These are phyloP conservation scores for Maudiozyma turicensis DNA, from an alignment of 805 yeast species.

Conservation along the genomic window DNA sequence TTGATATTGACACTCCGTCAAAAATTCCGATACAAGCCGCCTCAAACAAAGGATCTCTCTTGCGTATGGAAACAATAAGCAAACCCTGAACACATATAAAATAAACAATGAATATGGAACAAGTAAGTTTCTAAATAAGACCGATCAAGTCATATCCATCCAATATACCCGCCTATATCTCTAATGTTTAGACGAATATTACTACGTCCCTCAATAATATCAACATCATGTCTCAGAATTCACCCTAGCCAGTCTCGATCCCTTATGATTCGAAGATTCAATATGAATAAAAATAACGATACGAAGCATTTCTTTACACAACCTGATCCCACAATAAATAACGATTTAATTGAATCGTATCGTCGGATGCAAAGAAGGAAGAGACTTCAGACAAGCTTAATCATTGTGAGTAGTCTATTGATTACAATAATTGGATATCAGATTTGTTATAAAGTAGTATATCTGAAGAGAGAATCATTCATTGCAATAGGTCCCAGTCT, in stretches of 20 bases:
- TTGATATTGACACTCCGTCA: background rate
- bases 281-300: constrained; percentile 1
- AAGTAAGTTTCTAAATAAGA: no score
- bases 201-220: no score
- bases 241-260: no score
- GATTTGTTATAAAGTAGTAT: constrained; percentile 22
- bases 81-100: no score
- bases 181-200: no score
- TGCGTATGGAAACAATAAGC: no score
- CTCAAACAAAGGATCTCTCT: constrained; percentile 3
- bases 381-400: constrained; percentile 1
- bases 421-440: constrained; percentile 21
- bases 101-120: no score
- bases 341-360: constrained; percentile 1
- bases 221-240: no score
- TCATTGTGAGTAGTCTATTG: constrained; percentile 10
- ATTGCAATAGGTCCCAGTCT: constrained; percentile 21
- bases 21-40: constrained; percentile 11
- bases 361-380: background rate
- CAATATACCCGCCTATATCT: no score
- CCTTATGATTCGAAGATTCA: no score
- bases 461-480: constrained; percentile 17
- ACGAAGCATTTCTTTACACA: constrained; percentile 21
- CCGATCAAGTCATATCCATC: no score
- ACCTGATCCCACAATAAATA: constrained; percentile 1